Evolutionary conservation across 768 basidiomycete species (phyloP), one percentile per base, ranked within the genome.

Genomic region (Boletellus emodensis): DNA sequence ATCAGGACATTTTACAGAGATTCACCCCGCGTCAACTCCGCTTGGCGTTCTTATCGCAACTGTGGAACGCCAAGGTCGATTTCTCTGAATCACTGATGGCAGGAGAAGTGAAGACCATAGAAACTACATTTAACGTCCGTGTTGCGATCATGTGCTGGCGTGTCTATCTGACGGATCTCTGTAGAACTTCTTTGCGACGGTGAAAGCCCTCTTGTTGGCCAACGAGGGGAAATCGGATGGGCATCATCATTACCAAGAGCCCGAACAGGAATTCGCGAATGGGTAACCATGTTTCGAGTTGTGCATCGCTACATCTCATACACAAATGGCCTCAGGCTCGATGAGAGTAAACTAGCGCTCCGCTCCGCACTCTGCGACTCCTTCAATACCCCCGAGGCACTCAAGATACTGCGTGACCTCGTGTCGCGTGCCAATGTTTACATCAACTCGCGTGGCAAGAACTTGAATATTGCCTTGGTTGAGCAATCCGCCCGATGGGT

Each of bases 51-150:
- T 72, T 98, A 57, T 81, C 84, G 6, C 92, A 94, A 62, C 71
- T 85, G 33, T 99, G 96, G 96, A 93, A 87, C 65, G 78, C 88
- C 18, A 90, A 90, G 67, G 80, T 97, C 46, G 96, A 99, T 67
- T 96, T 96, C 68, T 94, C 93, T 28, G 90, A 94, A 62, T 84
- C 85, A 10, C 69, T 89, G 49, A 90, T 91, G 89, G 85, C 85
- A 30, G 83, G 85, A 28, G 94, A 97, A 75, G 91, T 95, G 15
- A 83, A 85, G 55, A 85, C 80, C 48, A 77, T 92, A 24, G 96
- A 99, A 70, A 75, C 75, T 6, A 80, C 83, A 14, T 77, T 98
- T 59, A 94, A 96, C 67, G 95, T 96, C 60, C 62, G 83, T 65
- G 12, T 41, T 30, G 35, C 54, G 46, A 43, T 51, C 34, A 42